phyloP scores from a whole-genome alignment of 441 rosid genomes.

The Mallotus repandus region DNA sequence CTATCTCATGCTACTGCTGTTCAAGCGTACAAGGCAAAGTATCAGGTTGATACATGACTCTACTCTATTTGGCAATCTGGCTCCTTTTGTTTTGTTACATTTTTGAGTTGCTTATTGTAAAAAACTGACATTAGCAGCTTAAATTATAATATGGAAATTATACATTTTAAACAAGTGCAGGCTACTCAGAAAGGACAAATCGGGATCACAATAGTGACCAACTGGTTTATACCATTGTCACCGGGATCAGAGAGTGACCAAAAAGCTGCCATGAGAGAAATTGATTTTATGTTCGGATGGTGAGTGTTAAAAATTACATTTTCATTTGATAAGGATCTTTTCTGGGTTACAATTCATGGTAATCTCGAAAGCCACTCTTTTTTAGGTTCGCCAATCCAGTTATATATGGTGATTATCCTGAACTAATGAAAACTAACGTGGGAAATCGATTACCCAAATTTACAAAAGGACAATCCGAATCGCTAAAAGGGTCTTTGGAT shows the following conservation, averaged over 20 bases:
- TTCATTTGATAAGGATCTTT: no score
- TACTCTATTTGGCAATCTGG: no score
- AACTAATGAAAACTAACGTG: constrained; percentile 31
- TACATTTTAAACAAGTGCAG: not conserved
- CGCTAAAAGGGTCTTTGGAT: constrained; percentile 44
- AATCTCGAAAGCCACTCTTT: not conserved
- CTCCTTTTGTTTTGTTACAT: no score
- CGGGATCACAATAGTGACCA: constrained; percentile 20
- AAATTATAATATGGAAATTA: no score
- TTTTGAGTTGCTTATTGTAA: no score
- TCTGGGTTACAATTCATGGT: no score
- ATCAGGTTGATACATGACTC: constrained; percentile 18
- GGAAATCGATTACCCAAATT: constrained; percentile 47
- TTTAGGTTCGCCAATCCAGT: constrained; percentile 40
- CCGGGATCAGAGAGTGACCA: not conserved
- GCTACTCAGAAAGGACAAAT: constrained; percentile 26
- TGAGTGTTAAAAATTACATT: not conserved
- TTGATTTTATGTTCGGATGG: constrained; percentile 31
- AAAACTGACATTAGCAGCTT: no score
- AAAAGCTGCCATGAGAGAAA: constrained; percentile 23
- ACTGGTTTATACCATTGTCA: constrained; percentile 23
- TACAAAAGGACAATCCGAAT: constrained; percentile 29
- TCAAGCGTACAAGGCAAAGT: constrained; percentile 24
- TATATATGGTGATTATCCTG: constrained; percentile 43
- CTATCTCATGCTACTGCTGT: constrained; percentile 27